Conservation (phyloP, 495 filamentous ascomycete genomes). For the Filosporella fistucella region DNA sequence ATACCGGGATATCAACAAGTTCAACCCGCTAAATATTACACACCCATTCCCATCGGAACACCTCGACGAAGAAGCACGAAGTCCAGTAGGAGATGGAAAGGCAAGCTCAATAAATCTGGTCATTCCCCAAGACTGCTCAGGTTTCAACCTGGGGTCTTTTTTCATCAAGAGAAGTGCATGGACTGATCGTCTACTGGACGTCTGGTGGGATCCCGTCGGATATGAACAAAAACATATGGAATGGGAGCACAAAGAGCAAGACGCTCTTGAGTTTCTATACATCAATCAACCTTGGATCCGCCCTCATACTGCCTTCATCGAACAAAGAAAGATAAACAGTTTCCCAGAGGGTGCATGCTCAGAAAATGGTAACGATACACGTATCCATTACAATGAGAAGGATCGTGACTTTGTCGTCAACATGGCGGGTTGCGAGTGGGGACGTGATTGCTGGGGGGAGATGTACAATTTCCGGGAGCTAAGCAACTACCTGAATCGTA, state of each 20-base stretch:
- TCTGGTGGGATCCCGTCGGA: conserved; percentile 98
- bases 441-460: conserved; percentile 95
- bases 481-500: conserved; percentile 79
- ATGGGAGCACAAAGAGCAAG: conserved; percentile 98
- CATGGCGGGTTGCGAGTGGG: conserved; percentile 97
- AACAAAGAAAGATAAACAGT: conserved; percentile 88
- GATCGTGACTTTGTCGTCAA: conserved; percentile 96
- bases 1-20: conserved; percentile 94
- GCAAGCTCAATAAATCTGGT: conserved; percentile 77
- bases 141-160: conserved; percentile 97
- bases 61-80: conserved; percentile 68
- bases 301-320: conserved; percentile 80
- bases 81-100: conserved; percentile 69
- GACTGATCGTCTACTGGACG: conserved; percentile 88
- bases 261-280: conserved; percentile 91
- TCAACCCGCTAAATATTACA: conserved; percentile 91
- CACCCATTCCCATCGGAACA: conserved; percentile 70
- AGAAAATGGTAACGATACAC: conserved; percentile 65
- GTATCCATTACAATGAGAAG: conserved; percentile 79
- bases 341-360: conserved; percentile 90
- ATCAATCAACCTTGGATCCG: conserved; percentile 89
- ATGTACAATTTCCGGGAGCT: conserved; percentile 90
- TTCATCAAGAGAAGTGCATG: conserved; percentile 79
- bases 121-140: conserved; percentile 88
- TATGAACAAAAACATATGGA: conserved; percentile 99